These are phyloP conservation scores for Pichia californica DNA, from an alignment of 805 yeast species.

Conservation along the genomic window DNA sequence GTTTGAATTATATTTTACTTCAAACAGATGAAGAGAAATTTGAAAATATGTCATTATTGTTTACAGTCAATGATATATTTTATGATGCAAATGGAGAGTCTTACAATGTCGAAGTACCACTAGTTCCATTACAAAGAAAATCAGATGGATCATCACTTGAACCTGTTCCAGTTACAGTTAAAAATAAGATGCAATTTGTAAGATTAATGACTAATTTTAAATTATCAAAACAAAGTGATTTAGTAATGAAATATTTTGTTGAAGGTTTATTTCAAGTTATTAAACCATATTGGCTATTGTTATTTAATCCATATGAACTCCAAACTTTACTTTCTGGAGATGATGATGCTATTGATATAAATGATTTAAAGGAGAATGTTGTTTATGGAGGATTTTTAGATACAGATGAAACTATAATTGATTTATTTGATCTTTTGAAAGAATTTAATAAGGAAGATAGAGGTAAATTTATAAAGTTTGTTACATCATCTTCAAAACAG, in stretches of 20 bases:
- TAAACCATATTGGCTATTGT: slow-evolving; percentile 65
- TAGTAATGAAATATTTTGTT: slow-evolving; percentile 57
- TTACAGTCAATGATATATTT: slow-evolving; percentile 51
- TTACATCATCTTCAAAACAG: slow-evolving; percentile 86
- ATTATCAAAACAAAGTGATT: slow-evolving; percentile 53
- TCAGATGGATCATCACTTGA: slow-evolving; percentile 12
- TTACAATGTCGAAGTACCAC: slow-evolving; percentile 41
- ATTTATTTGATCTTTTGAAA: slow-evolving; percentile 70
- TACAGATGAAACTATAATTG: slow-evolving; percentile 49
- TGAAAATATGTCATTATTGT: slow-evolving; percentile 54
- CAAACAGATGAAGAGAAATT: slow-evolving; percentile 49
- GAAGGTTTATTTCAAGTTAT: slow-evolving; percentile 67
- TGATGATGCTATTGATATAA: slow-evolving; percentile 57
- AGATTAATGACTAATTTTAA: slow-evolving; percentile 75
- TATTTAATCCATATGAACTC: slow-evolving; percentile 80
- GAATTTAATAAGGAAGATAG: slow-evolving; percentile 63
- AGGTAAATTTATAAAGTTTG: slow-evolving; percentile 70
- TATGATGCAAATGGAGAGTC: slow-evolving; percentile 20
- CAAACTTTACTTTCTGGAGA: slow-evolving; percentile 85
- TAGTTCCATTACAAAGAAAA: slow-evolving; percentile 54
- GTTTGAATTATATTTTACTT: slow-evolving; percentile 53
- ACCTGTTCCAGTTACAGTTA: slow-evolving; percentile 41
- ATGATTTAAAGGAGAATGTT: slow-evolving; percentile 59
- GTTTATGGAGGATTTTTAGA: slow-evolving; percentile 50
- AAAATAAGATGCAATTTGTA: slow-evolving; percentile 66